Evolutionary conservation across 805 yeast genomes (phyloP), one percentile per base, ranked within the genome.

Genomic region (Candida coquimbonensis): DNA sequence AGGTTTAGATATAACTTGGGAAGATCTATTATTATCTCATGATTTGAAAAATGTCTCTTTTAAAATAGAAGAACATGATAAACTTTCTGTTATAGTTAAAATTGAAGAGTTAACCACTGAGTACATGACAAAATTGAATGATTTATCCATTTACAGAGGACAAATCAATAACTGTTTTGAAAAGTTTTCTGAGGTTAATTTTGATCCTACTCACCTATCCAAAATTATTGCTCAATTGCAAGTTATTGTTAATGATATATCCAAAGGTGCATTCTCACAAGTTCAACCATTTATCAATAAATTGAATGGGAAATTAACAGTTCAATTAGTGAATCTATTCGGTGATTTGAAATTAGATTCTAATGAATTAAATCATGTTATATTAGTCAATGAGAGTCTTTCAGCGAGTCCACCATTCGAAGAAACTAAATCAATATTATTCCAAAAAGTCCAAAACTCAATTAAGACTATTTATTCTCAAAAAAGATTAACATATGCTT

Each of bases 1-100:
- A 0, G 67, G 81, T 5, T 35, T 67, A 5, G 52, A 55, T 3
- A 60, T 75, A 1, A 66, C 68, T 9, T 86, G 95, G 95, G 71
- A 65, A 1, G 64, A 70, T 12, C 55, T 83, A 11, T 61, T 71
- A 0, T 72, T 70, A 48, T 77, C 78, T 1, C 62, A 70, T 35
- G 85, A 80, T 40, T 56, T 78, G 26, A 62, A 67, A 27, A 63
- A 61, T 7, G 54, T 63, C 8, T 64, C 64, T 13, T 56, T 53
- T 4, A 51, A 53, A 16, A 39, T 60, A 3, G 53, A 56, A 12
- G 69, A 67, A 33, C 65, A 65, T 14, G 56, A 65, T 7, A 62
- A 65, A 31, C 51, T 61, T 7, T 52, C 64, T 9, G 60, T 69
- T 0, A 45, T 55, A 5, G 11, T 46, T 4, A 50, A 50, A 2